Evolutionary conservation across 345 rosid species (phyloP).

Genomic region (Ricinus communis): DNA sequence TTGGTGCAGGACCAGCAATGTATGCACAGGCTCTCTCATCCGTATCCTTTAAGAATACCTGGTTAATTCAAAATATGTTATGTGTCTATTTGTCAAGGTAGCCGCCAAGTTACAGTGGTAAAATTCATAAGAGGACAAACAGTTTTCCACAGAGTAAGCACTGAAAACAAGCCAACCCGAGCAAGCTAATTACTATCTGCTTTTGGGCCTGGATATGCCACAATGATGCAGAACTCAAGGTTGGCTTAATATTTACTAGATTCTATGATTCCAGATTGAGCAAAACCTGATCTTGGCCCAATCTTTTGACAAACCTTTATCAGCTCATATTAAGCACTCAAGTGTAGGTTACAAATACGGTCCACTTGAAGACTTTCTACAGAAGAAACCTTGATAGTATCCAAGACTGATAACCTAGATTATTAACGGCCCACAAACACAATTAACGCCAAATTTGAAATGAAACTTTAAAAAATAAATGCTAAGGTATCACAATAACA

Average conservation of each 20-base stretch:
- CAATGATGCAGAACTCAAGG: background rate
- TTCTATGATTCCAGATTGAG: background rate
- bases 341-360: background rate
- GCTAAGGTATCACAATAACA: no score
- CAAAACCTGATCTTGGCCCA: background rate
- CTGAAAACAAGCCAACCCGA: constrained; percentile 2
- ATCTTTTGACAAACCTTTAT: background rate
- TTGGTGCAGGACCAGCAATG: constrained; percentile 99
- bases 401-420: background rate
- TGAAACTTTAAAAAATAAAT: background rate
- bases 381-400: background rate
- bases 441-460: background rate
- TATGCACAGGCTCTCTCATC: constrained; percentile 99
- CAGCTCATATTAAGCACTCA: background rate
- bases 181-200: constrained; percentile 9
- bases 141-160: background rate
- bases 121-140: background rate
- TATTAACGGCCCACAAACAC: background rate
- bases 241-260: background rate
- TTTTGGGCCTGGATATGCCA: background rate
- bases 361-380: background rate
- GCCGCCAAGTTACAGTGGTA: background rate
- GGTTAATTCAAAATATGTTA: constrained; percentile 28
- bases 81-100: no score
- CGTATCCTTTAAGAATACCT: constrained; percentile 96